Base-by-base conservation (phyloP, 2,329 filamentous ascomycete genomes). In the Lithohypha guttulata region DNA sequence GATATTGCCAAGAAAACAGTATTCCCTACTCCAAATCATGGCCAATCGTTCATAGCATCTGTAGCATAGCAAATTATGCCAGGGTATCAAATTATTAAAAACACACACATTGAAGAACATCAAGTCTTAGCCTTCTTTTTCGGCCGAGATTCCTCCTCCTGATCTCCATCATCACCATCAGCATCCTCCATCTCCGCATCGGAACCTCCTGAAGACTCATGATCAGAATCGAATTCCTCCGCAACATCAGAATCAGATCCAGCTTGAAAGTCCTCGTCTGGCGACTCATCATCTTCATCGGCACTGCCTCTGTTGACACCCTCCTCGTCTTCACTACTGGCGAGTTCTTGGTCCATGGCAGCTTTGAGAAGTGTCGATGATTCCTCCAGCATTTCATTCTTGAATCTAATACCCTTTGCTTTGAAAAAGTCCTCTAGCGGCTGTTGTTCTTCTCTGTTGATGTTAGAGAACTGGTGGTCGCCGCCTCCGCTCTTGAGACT, bases 361-460 rank as follows among this genome's bases (percentile, higher is more conserved):
- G 84, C 83, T 21, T 84, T 82, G 43, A 95, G 74, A 42, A 79
- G 65, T 1, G 70, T 66, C 30, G 69, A 68, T 21, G 71, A 67
- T 52, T 98, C 91, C 58, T 95, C 91, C 46, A 93, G 81, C 68
- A 98, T 95, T 65, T 98, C 91, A 60, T 98, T 98, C 78, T 95
- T 96, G 42, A 93, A 87, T 39, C 89, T 84, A 55, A 98, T 74
- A 45, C 81, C 83, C 71, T 96, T 96, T 51, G 85, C 76, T 64
- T 93, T 91, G 75, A 98, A 95, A 68, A 98, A 98, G 51, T 81
- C 79, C 61, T 98, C 91, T n/a, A 98, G 75, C 5, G 84, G 84
- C 64, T 91, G 84, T 62, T 96, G 84, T 59, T 98, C 91, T 66
- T 98, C 91, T 52, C 89, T 82, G 60, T 95, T 98, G 61, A 98